Evolutionary conservation across 345 rosid species (phyloP).

Genomic region (Mangifera indica): DNA sequence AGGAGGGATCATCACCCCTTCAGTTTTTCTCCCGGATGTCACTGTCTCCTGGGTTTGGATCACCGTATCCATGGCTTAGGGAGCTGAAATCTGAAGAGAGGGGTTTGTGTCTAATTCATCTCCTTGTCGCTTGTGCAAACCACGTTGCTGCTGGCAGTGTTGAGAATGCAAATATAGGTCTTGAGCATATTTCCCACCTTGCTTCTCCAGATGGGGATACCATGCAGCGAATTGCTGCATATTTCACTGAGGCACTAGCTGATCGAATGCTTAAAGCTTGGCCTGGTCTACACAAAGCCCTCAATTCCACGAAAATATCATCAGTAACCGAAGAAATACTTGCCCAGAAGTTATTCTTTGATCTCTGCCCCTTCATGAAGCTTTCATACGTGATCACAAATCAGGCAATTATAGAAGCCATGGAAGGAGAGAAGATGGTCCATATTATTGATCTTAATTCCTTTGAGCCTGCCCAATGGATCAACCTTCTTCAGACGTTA

Average conservation of each 20-base stretch:
- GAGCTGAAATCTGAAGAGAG: conserved; percentile 66
- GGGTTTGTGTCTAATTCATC: conserved; percentile 61
- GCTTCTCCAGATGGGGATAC: conserved; percentile 74
- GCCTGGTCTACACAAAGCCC: conserved; percentile 73
- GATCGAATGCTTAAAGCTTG: conserved; percentile 62
- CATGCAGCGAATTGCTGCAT: conserved; percentile 71
- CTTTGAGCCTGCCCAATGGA: conserved; percentile 73
- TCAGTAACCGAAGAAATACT: conserved; percentile 43
- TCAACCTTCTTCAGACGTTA: conserved; percentile 57
- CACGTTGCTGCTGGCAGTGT: conserved; percentile 61
- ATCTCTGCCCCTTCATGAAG: conserved; percentile 68
- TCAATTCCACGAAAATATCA: conserved; percentile 53
- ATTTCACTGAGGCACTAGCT: conserved; percentile 71
- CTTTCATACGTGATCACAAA: conserved; percentile 60
- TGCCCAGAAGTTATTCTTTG: conserved; percentile 64
- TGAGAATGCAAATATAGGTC: conserved; percentile 58
- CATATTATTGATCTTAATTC: conserved; percentile 69
- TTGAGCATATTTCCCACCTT: conserved; percentile 63
- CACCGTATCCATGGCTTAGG: conserved; percentile 55
- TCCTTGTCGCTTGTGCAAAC: conserved; percentile 54
- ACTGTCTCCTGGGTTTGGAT: conserved; percentile 57
- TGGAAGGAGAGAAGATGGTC: conserved; percentile 73
- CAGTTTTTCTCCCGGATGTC: conserved; percentile 58
- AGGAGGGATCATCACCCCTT: conserved; percentile 56
- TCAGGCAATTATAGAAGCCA: conserved; percentile 66